Evolutionary conservation across 1,139 yeast genomes (phyloP).

Genomic region (Candida sp.): DNA sequence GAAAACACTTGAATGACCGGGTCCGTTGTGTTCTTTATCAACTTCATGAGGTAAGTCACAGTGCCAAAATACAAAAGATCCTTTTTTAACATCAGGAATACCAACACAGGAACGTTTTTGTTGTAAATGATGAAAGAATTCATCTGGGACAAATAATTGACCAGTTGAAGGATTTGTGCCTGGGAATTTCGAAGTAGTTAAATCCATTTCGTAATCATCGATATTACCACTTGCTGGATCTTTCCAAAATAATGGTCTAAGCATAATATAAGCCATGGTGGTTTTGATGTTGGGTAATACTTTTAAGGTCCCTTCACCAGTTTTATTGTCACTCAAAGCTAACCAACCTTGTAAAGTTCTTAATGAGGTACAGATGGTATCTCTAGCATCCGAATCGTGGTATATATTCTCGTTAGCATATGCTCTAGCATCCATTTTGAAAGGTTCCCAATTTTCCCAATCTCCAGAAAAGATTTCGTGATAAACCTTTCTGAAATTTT

Average conservation of each 20-base stretch:
- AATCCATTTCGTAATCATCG: conserved; percentile 20
- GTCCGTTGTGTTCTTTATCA: conserved; percentile 37
- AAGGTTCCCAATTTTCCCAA: conserved; percentile 49
- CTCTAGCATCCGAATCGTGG: conserved; percentile 19
- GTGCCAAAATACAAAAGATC: conserved; percentile 51
- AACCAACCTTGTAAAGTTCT: conserved; percentile 51
- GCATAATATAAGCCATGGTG: conserved; percentile 37
- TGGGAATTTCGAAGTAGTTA: conserved; percentile 18
- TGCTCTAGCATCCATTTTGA: conserved; percentile 32
- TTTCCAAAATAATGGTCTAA: conserved; percentile 44
- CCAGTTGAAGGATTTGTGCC: conserved; percentile 19
- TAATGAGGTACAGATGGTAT: conserved; percentile 31
- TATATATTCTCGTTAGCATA: conserved; percentile 34
- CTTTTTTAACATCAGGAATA: conserved; percentile 32
- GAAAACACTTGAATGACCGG: conserved; percentile 34
- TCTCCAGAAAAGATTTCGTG: conserved; percentile 36
- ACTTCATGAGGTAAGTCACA: conserved; percentile 47
- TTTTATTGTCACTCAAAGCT: conserved; percentile 28
- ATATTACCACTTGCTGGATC: conserved; percentile 9
- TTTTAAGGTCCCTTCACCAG: conserved; percentile 43
- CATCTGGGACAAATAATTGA: conserved; percentile 14
- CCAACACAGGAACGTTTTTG: conserved; percentile 21
- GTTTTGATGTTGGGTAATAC: conserved; percentile 36
- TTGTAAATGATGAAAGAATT: conserved; percentile 25
- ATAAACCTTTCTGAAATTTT: conserved; percentile 35